phyloP scores from a whole-genome alignment of 495 filamentous ascomycete genomes.

The Aspergillus funiculosus region DNA sequence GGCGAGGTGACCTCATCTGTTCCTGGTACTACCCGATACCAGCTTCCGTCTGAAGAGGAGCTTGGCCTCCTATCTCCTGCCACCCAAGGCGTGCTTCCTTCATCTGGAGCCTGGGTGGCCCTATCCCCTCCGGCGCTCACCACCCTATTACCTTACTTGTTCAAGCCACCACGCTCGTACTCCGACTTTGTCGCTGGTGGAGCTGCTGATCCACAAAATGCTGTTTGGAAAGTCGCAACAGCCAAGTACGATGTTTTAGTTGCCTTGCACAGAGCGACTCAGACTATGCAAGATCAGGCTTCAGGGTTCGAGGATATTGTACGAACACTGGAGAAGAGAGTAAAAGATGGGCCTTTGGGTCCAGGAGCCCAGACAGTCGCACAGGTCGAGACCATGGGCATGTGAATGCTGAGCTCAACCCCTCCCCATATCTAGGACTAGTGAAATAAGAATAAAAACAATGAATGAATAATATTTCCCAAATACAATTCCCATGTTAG shows the following conservation, averaged over 20 bases:
- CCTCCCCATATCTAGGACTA: no score
- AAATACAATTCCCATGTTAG: background rate
- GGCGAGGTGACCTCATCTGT: conserved; percentile 15
- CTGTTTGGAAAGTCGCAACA: conserved; percentile 54
- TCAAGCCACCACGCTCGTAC: conserved; percentile 53
- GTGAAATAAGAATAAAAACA: no score
- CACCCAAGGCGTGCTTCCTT: conserved; percentile 36
- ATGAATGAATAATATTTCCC: no score
- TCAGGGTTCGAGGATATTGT: conserved; percentile 43
- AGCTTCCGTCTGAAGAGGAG: conserved; percentile 38
- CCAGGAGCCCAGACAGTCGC: conserved; percentile 27
- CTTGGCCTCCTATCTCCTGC: conserved; percentile 35
- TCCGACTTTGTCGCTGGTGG: conserved; percentile 54
- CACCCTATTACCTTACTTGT: conserved; percentile 52
- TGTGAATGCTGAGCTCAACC: conserved; percentile 19
- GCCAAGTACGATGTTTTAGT: conserved; percentile 55
- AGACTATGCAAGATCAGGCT: conserved; percentile 25
- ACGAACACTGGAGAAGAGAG: conserved; percentile 37
- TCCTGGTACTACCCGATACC: conserved; percentile 30
- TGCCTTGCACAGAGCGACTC: conserved; percentile 35
- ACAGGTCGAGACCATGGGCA: conserved; percentile 34
- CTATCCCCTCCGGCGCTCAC: conserved; percentile 48
- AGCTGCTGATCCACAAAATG: conserved; percentile 51
- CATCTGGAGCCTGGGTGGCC: conserved; percentile 45
- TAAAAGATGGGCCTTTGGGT: conserved; percentile 42